These are phyloP conservation scores for Ulota crispa DNA, from an alignment of 225 moss, liverwort and hornwort species.

Conservation along the genomic window DNA sequence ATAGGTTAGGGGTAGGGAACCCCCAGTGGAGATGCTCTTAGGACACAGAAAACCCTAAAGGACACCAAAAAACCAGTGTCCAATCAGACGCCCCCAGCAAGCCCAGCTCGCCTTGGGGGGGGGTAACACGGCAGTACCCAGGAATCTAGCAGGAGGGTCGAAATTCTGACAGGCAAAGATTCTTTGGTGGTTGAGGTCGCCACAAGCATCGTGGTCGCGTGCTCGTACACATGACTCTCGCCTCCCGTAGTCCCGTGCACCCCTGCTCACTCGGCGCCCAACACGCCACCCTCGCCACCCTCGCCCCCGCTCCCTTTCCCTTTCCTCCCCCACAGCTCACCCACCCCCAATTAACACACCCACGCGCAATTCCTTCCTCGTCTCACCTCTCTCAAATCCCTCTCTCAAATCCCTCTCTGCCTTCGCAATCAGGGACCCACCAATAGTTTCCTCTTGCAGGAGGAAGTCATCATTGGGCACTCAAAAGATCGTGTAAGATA, in stretches of 20 bases:
- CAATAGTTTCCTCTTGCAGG: neutral
- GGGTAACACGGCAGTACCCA: too few species aligned
- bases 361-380: neutral
- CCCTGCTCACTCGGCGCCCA: neutral
- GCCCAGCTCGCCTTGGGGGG: too few species aligned
- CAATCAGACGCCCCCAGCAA: too few species aligned
- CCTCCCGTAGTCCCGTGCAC: neutral
- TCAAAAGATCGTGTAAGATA: neutral
- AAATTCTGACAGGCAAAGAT: too few species aligned
- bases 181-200: neutral
- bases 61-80: too few species aligned
- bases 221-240: neutral
- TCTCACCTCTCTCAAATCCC: neutral
- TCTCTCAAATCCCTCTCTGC: too few species aligned
- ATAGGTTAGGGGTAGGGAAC: too few species aligned
- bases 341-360: neutral
- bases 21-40: too few species aligned
- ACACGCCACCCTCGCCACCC: neutral
- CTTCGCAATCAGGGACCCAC: neutral
- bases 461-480: neutral
- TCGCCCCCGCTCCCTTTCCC: too few species aligned
- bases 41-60: too few species aligned
- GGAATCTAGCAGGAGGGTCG: too few species aligned
- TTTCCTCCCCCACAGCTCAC: too few species aligned
- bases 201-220: neutral